Conservation (phyloP, 805 yeast species). For the Candida coquimbonensis region DNA sequence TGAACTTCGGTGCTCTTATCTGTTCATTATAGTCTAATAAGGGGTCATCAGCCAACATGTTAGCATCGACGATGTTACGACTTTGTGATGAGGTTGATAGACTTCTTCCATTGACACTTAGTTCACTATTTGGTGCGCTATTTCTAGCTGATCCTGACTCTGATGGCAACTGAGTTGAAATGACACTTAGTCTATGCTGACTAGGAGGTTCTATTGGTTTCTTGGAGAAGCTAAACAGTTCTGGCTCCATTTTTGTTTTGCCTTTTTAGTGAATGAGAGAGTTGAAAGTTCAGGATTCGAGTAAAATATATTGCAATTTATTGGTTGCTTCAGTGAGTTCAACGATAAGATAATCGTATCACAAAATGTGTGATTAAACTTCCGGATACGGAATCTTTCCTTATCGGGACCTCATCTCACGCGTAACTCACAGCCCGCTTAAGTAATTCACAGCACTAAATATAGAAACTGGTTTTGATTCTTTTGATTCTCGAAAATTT, state of each 20-base stretch:
- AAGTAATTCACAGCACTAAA: slow-evolving; percentile 18
- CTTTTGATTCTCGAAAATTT: background rate
- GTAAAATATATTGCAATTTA: background rate
- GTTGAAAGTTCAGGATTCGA: too few relatives aligned
- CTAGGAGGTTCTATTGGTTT: slow-evolving; percentile 14
- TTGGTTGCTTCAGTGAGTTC: background rate
- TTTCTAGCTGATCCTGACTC: slow-evolving; percentile 2
- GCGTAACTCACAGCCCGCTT: background rate
- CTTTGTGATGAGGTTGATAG: slow-evolving; percentile 1
- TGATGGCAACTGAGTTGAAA: slow-evolving; percentile 18
- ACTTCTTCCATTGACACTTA: background rate
- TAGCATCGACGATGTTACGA: slow-evolving; percentile 4
- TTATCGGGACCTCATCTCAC: background rate
- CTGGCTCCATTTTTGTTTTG: slow-evolving; percentile 8
- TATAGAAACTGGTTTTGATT: slow-evolving; percentile 1
- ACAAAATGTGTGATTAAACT: slow-evolving; percentile 3
- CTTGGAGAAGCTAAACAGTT: slow-evolving; percentile 21
- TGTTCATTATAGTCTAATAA: slow-evolving; percentile 23
- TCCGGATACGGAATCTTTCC: slow-evolving; percentile 6
- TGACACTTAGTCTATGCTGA: slow-evolving; percentile 14
- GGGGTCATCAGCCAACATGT: slow-evolving; percentile 19
- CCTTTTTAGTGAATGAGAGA: background rate
- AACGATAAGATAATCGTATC: background rate
- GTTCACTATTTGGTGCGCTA: background rate
- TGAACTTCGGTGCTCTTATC: slow-evolving; percentile 24